Evolutionary conservation across 2,329 filamentous ascomycete species (phyloP).

Genomic region (Penicillium digitatum): DNA sequence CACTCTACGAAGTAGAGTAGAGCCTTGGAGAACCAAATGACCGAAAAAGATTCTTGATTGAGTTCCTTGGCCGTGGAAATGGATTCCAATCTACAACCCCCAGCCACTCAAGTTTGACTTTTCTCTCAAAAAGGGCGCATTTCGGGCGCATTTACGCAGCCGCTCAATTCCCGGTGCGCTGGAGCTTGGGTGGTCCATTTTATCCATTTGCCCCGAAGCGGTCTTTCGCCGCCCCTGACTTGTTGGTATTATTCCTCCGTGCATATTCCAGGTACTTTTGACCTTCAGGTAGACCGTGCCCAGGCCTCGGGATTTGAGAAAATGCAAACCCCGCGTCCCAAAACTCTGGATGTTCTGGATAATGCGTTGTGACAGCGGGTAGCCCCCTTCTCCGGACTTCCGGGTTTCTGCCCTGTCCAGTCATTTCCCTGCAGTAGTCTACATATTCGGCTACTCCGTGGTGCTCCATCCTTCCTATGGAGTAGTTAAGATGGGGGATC

Average conservation of each 20-base stretch:
- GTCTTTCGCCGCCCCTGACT: background rate
- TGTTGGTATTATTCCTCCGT: background rate
- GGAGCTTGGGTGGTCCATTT: background rate
- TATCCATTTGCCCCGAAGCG: background rate
- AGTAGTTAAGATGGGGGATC: background rate
- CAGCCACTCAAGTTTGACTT: background rate
- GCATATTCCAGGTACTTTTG: background rate
- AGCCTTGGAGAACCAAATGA: background rate
- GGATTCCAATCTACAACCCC: background rate
- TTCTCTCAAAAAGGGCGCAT: background rate
- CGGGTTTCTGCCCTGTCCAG: background rate
- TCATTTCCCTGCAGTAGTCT: background rate
- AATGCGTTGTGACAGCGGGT: slow-evolving; percentile 4
- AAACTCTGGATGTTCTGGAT: background rate
- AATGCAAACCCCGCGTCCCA: background rate
- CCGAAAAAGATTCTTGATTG: background rate
- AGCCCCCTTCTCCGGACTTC: background rate
- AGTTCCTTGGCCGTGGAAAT: slow-evolving; percentile 18
- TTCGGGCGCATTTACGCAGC: background rate
- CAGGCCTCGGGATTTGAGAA: background rate
- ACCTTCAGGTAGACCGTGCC: background rate
- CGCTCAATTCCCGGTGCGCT: background rate
- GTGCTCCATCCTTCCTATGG: too few species aligned
- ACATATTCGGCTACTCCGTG: background rate
- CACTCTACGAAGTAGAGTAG: background rate